phyloP scores from a whole-genome alignment of 1,284 basidiomycete species.

The Apiotrichum akiyoshidainum region DNA sequence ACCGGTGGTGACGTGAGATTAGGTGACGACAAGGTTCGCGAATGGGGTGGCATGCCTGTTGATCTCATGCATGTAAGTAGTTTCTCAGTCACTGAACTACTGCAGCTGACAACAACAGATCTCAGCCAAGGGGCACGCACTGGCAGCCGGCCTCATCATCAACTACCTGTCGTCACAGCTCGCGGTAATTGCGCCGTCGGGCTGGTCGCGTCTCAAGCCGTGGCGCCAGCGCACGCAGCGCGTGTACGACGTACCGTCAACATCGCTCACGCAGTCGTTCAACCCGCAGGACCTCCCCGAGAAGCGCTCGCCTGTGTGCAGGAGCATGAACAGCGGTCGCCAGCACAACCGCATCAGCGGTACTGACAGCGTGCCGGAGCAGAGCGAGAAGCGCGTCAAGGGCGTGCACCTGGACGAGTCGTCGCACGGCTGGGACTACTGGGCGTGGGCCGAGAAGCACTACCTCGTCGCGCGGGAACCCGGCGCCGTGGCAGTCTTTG shows the following conservation, averaged over 20 bases:
- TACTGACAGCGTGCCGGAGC: neutral
- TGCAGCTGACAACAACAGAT: slow-evolving; percentile 26
- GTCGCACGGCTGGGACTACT: slow-evolving; percentile 15
- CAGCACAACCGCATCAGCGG: slow-evolving; percentile 26
- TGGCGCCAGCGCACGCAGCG: slow-evolving; percentile 8
- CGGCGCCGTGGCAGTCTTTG: slow-evolving; percentile 33
- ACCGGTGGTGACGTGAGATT: slow-evolving; percentile 34
- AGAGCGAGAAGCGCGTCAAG: neutral
- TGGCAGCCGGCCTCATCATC: slow-evolving; percentile 41
- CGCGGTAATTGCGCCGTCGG: slow-evolving; percentile 4
- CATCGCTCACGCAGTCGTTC: slow-evolving; percentile 13
- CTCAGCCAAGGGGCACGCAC: slow-evolving; percentile 40
- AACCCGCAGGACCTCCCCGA: slow-evolving; percentile 9
- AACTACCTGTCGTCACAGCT: slow-evolving; percentile 38
- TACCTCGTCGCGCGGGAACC: slow-evolving; percentile 38
- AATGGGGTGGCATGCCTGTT: slow-evolving; percentile 40
- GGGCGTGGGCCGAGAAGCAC: slow-evolving; percentile 43
- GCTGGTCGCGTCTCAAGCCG: slow-evolving; percentile 5
- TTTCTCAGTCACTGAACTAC: no score
- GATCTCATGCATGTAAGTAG: slow-evolving; percentile 48
- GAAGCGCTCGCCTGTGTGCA: slow-evolving; percentile 30
- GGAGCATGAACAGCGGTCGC: slow-evolving; percentile 36
- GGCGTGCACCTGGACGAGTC: slow-evolving; percentile 5
- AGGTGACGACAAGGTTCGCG: slow-evolving; percentile 42
- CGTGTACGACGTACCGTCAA: slow-evolving; percentile 13